Evolutionary conservation across 495 filamentous ascomycete genomes (phyloP).

Genomic region (Ascobolus immersus): DNA sequence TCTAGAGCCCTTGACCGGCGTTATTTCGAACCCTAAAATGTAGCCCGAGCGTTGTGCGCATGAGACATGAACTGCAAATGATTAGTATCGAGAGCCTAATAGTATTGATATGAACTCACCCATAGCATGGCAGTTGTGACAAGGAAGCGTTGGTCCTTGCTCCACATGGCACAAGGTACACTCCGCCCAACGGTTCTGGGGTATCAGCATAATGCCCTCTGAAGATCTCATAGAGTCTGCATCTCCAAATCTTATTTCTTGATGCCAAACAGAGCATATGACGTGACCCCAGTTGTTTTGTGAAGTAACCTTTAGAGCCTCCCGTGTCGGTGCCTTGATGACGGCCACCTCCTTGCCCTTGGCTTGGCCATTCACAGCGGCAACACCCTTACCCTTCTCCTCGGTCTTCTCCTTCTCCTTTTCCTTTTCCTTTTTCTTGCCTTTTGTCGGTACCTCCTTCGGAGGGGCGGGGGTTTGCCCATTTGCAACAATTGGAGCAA

Average conservation of each 20-base stretch:
- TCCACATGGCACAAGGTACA: conserved; percentile 69
- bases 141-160: conserved; percentile 54
- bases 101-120: conserved; percentile 13
- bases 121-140: conserved; percentile 51
- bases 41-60: conserved; percentile 73
- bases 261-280: conserved; percentile 68
- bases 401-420: conserved; percentile 61
- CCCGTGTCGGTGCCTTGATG: conserved; percentile 53
- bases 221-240: conserved; percentile 53
- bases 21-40: conserved; percentile 66
- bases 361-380: not conserved
- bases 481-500: no score
- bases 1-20: conserved; percentile 65
- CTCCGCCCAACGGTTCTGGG: conserved; percentile 33
- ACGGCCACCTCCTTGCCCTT: conserved; percentile 48
- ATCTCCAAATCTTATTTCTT: conserved; percentile 74
- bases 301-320: conserved; percentile 72
- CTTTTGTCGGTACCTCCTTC: conserved; percentile 9
- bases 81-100: not conserved
- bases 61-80: conserved; percentile 47
- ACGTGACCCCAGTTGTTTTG: conserved; percentile 99
- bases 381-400: conserved; percentile 42
- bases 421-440: conserved; percentile 85
- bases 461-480: no score
- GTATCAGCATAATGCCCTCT: conserved; percentile 66